Conservation (phyloP, 345 rosid species). For the Euclidium syriacum region DNA sequence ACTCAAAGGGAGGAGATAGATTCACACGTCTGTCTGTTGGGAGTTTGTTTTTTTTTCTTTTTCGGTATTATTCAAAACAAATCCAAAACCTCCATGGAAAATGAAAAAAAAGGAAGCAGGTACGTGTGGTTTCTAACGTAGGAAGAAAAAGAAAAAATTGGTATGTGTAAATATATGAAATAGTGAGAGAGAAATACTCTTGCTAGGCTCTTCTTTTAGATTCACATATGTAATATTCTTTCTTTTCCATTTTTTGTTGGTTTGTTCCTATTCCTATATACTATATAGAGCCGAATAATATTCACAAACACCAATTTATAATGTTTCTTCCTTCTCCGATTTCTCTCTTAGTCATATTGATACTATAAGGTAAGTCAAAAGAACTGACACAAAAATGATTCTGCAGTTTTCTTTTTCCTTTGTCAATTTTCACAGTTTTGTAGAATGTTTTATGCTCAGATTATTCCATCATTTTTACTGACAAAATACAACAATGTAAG, state of each 20-base stretch:
- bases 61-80: not conserved
- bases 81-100: constrained; percentile 11
- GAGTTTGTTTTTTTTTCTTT: too few species aligned
- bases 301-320: constrained; percentile 1
- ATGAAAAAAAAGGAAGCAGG: constrained; percentile 3
- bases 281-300: constrained; percentile 10
- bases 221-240: constrained; percentile 29
- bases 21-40: constrained; percentile 20
- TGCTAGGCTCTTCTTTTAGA: constrained; percentile 18
- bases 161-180: constrained; percentile 27
- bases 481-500: too few species aligned
- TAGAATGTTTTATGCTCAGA: not conserved
- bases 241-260: too few species aligned
- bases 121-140: constrained; percentile 21
- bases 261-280: not conserved
- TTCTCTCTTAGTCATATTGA: too few species aligned
- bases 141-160: constrained; percentile 5
- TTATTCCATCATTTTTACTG: not conserved
- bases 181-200: constrained; percentile 14
- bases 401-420: too few species aligned
- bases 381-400: too few species aligned
- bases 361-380: too few species aligned
- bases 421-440: not conserved
- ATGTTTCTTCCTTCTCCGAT: not conserved
- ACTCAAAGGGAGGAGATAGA: constrained; percentile 7